phyloP scores from a whole-genome alignment of 2,329 filamentous ascomycete genomes.

The Allantophomopsis cytisporea region DNA sequence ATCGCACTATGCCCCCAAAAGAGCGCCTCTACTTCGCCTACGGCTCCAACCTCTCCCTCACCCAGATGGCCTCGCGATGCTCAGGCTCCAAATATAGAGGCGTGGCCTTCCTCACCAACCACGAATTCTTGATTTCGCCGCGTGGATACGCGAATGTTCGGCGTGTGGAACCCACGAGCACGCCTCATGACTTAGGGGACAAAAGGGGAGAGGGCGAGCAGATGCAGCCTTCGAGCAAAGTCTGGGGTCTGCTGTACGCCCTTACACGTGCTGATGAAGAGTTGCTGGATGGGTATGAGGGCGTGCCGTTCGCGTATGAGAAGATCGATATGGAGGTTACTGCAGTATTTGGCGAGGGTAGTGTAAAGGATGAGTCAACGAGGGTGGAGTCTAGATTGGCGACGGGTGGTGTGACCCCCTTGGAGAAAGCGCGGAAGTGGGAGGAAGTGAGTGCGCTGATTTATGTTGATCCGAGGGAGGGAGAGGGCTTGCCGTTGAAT shows the following conservation, averaged over 20 bases:
- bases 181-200: too few species aligned
- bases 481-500: conserved; percentile 25
- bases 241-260: conserved; percentile 39
- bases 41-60: conserved; percentile 53
- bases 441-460: conserved; percentile 31
- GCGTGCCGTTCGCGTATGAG: conserved; percentile 45
- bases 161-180: too few species aligned
- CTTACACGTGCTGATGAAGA: conserved; percentile 35
- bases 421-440: not conserved
- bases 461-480: conserved; percentile 34
- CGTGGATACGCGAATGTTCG: conserved; percentile 54
- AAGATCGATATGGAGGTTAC: conserved; percentile 22
- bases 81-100: conserved; percentile 29
- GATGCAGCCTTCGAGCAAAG: conserved; percentile 10
- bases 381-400: not conserved
- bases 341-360: not conserved
- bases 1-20: not conserved
- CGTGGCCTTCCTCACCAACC: conserved; percentile 39
- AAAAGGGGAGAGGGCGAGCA: too few species aligned
- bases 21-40: conserved; percentile 50
- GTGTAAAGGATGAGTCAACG: too few species aligned
- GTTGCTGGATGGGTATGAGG: conserved; percentile 41
- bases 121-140: conserved; percentile 52
- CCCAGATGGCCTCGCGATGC: conserved; percentile 52
- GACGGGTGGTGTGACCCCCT: not conserved